phyloP scores from a whole-genome alignment of 148 eudicot genomes.

The Diospyros kaki region DNA sequence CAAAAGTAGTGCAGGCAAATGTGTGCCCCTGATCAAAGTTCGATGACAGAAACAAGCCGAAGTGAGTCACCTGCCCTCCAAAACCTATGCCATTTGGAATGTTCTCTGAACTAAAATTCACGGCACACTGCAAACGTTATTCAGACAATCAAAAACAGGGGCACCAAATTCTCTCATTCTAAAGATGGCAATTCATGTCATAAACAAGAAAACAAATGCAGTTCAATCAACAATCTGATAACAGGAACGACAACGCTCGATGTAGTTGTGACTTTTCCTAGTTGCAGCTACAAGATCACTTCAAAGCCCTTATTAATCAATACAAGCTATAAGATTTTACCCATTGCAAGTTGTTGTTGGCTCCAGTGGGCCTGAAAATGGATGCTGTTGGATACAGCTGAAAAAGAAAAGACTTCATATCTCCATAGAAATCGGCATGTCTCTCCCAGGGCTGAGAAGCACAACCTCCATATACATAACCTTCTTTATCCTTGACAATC shows the following conservation, averaged over 20 bases:
- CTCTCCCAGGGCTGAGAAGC: constrained; percentile 93
- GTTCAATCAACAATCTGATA: background rate
- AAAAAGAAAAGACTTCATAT: constrained; percentile 82
- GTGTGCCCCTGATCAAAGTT: constrained; percentile 81
- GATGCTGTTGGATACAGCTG: constrained; percentile 78
- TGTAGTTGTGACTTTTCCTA: too few relatives aligned
- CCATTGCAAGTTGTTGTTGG: constrained; percentile 86
- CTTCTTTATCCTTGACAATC: constrained; percentile 81
- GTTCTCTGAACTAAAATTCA: constrained; percentile 68
- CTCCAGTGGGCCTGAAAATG: constrained; percentile 80
- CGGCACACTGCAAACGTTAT: constrained; percentile 58
- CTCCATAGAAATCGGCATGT: constrained; percentile 90
- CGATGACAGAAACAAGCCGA: constrained; percentile 81
- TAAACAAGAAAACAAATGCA: background rate
- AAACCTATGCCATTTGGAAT: constrained; percentile 95
- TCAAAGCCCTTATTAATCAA: background rate
- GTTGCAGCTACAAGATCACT: background rate
- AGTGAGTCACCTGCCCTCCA: constrained; percentile 69
- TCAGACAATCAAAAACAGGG: background rate
- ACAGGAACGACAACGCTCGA: too few relatives aligned
- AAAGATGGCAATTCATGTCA: background rate
- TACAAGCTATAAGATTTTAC: constrained; percentile 26
- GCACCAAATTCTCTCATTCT: background rate
- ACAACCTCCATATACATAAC: constrained; percentile 85
- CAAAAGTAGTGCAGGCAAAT: constrained; percentile 72